Evolutionary conservation across 208 protist genomes (phyloP).

Genomic region (Pavlovales sp.): DNA sequence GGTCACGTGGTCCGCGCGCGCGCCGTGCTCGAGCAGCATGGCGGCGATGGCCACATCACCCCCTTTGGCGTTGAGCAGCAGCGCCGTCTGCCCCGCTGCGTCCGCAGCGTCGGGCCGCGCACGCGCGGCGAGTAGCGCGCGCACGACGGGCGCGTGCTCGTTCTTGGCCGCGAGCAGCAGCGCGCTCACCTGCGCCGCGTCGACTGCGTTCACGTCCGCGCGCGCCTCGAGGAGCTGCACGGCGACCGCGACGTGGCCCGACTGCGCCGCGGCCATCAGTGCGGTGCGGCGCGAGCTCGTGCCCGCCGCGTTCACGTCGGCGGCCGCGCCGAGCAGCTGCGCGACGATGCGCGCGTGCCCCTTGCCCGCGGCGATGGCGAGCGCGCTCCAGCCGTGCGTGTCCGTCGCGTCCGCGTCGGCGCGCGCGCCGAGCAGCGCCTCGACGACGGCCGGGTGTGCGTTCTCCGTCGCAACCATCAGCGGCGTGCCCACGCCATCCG

Average conservation of each 20-base stretch:
- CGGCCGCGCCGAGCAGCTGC: slow-evolving; percentile 12
- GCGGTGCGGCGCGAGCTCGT: not conserved
- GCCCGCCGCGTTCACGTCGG: not conserved
- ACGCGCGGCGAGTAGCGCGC: not conserved
- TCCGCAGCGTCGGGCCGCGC: not conserved
- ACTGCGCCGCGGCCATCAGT: slow-evolving; percentile 34
- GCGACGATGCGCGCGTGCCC: not conserved
- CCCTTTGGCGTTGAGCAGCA: not conserved
- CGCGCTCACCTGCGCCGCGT: not conserved
- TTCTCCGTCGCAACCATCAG: slow-evolving; percentile 26
- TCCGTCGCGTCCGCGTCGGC: not conserved
- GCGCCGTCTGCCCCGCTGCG: not conserved
- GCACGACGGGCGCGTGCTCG: not conserved
- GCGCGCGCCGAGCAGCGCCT: not conserved
- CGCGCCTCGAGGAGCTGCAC: not conserved
- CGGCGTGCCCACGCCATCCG: not conserved
- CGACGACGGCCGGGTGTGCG: not conserved
- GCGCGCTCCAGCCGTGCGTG: slow-evolving; percentile 1
- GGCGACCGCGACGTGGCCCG: not conserved
- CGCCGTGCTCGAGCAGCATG: not conserved
- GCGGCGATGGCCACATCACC: not conserved
- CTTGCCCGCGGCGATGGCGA: not conserved
- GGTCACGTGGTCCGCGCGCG: not conserved
- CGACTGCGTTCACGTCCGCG: not conserved
- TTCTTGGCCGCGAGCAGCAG: slow-evolving; percentile 25